Evolutionary conservation across 2,329 filamentous ascomycete genomes (phyloP).

Genomic region (Venturia oleaginea): DNA sequence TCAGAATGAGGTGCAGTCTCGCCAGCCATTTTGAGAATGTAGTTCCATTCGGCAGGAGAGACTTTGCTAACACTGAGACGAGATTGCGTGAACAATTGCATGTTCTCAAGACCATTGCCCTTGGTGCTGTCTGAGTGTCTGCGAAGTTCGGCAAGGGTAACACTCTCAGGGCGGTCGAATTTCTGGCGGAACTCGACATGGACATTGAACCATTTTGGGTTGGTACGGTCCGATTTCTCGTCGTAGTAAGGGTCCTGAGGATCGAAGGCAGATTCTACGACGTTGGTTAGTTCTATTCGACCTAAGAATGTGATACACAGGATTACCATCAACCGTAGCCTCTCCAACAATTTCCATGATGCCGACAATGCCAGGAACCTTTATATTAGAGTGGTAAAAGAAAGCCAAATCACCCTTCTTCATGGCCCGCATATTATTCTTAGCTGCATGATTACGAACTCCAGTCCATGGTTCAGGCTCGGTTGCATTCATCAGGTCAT

Average conservation of each 20-base stretch:
- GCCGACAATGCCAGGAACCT: conserved; percentile 77
- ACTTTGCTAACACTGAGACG: conserved; percentile 73
- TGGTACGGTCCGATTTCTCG: conserved; percentile 56
- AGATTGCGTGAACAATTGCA: conserved; percentile 78
- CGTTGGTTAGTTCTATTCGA: conserved; percentile 4
- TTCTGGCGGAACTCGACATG: conserved; percentile 82
- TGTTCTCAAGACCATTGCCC: conserved; percentile 52
- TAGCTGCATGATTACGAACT: conserved; percentile 51
- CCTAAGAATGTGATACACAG: background rate
- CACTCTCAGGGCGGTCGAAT: conserved; percentile 50
- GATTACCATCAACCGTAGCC: conserved; percentile 65
- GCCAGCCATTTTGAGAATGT: conserved; percentile 45
- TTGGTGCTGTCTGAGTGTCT: conserved; percentile 43
- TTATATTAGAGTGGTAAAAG: conserved; percentile 95
- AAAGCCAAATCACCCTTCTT: conserved; percentile 85
- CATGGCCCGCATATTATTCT: conserved; percentile 89
- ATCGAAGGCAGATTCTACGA: conserved; percentile 59
- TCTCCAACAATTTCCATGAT: conserved; percentile 84
- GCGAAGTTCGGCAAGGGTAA: conserved; percentile 65
- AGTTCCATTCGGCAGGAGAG: conserved; percentile 54
- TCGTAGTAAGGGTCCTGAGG: conserved; percentile 75
- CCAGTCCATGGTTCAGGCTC: conserved; percentile 89
- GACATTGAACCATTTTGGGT: conserved; percentile 80
- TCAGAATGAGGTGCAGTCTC: conserved; percentile 3
- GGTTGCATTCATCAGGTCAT: conserved; percentile 65